Evolutionary conservation across 2,329 filamentous ascomycete genomes (phyloP).

Genomic region (Aureobasidium pullulans): DNA sequence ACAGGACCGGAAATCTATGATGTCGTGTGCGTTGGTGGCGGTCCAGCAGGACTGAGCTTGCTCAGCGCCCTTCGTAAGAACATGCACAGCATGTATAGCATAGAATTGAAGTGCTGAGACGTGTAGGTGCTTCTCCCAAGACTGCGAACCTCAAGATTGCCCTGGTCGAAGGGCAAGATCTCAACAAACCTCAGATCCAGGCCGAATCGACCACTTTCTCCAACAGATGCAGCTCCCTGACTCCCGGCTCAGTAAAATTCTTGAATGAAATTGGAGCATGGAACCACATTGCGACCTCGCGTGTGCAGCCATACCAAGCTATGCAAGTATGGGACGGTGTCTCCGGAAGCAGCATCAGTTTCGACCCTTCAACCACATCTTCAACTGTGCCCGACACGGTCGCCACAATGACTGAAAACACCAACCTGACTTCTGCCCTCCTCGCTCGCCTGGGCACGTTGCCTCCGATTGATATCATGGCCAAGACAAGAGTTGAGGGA

Average conservation of each 20-base stretch:
- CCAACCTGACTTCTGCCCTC: slow-evolving; percentile 76
- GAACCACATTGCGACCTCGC: slow-evolving; percentile 62
- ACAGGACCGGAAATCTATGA: slow-evolving; percentile 69
- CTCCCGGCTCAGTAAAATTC: slow-evolving; percentile 77
- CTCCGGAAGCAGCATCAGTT: slow-evolving; percentile 77
- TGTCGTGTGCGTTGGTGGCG: slow-evolving; percentile 85
- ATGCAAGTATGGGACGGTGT: slow-evolving; percentile 99
- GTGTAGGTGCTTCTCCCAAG: slow-evolving; percentile 22
- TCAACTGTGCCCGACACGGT: slow-evolving; percentile 42
- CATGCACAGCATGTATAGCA: not conserved
- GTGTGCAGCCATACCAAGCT: slow-evolving; percentile 81
- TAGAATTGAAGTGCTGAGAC: not conserved
- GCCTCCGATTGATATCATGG: slow-evolving; percentile 56
- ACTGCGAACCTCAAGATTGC: slow-evolving; percentile 72
- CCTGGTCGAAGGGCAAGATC: slow-evolving; percentile 82
- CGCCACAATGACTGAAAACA: slow-evolving; percentile 94
- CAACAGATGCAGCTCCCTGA: slow-evolving; percentile 92
- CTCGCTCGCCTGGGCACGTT: slow-evolving; percentile 53
- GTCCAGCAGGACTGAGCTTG: slow-evolving; percentile 69
- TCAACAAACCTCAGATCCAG: slow-evolving; percentile 61
- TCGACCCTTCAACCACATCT: slow-evolving; percentile 35
- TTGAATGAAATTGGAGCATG: slow-evolving; percentile 76
- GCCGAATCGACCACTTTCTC: slow-evolving; percentile 66
- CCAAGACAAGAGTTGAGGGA: slow-evolving; percentile 68
- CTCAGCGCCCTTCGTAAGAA: slow-evolving; percentile 33